Conservation (phyloP, 169 alveolate species). For the Eimeria necatrix region DNA sequence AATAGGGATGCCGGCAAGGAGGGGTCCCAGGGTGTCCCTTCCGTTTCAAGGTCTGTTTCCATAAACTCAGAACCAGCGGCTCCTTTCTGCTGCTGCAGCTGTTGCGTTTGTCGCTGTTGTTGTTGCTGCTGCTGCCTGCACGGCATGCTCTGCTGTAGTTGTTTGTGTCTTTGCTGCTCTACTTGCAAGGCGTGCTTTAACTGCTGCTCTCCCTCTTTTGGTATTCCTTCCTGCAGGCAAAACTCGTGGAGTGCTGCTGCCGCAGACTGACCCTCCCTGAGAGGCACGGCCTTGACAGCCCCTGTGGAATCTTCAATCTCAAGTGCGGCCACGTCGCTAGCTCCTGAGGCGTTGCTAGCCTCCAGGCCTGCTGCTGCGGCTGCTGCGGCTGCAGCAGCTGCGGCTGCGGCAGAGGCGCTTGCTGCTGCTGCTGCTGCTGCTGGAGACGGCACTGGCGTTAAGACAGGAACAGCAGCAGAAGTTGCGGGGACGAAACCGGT, state of each 20-base stretch:
- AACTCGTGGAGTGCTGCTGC: neutral
- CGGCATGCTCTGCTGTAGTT: neutral
- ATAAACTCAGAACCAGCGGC: neutral
- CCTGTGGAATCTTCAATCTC: conserved; percentile 41
- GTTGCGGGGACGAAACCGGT: neutral
- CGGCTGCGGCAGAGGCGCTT: neutral
- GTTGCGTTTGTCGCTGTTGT: neutral
- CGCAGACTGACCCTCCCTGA: neutral
- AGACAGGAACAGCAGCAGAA: neutral
- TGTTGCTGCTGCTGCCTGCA: neutral
- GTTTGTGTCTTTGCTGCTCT: conserved; percentile 8
- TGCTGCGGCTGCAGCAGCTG: conserved; percentile 26
- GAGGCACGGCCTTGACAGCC: neutral
- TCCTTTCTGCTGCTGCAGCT: neutral
- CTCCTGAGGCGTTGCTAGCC: neutral
- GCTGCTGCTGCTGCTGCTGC: conserved; percentile 19
- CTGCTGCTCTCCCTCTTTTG: conserved; percentile 17
- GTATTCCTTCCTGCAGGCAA: conserved; percentile 35
- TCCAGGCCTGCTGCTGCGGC: neutral
- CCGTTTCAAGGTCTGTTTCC: neutral
- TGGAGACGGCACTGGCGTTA: neutral
- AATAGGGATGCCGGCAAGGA: conserved; percentile 3
- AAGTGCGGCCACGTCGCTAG: neutral
- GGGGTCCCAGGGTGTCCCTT: conserved; percentile 7
- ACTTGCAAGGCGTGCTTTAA: neutral